A percentile compares a stretch with the other conserved stretches of the same genome.
These are phyloP conservation scores for Ceratocystis diversiconidia DNA, from an alignment of 2,329 filamentous ascomycete genomes.

Conservation along the genomic window DNA sequence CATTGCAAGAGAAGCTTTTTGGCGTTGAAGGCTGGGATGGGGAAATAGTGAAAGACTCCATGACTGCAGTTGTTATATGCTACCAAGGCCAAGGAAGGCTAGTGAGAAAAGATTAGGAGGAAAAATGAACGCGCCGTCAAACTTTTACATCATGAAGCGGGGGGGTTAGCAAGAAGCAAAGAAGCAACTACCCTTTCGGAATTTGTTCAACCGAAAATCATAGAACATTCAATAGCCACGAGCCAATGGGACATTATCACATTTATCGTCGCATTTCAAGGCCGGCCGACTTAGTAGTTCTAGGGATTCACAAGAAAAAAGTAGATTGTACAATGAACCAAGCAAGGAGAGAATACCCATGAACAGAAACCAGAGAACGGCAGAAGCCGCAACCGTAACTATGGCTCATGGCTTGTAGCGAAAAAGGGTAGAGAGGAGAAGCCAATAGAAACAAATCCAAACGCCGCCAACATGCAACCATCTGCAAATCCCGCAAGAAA, in stretches of 20 bases:
- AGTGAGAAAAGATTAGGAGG: background rate
- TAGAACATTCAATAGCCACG: background rate
- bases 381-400: background rate
- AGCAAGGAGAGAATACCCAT: background rate
- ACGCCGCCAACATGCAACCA: background rate
- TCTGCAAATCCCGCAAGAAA: background rate
- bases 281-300: background rate
- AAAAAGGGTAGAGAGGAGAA: background rate
- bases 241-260: background rate
- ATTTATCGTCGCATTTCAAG: background rate
- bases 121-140: background rate
- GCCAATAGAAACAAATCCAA: background rate
- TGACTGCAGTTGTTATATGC: background rate
- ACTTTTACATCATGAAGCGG: background rate
- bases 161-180: background rate
- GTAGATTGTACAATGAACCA: background rate
- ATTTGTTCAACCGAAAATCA: background rate
- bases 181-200: background rate
- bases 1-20: background rate
- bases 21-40: slow-evolving; percentile 6
- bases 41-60: slow-evolving; percentile 5
- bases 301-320: background rate
- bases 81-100: too few relatives aligned
- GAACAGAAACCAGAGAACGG: background rate
- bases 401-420: background rate